Percentiles rank a stretch among this genome's conserved stretches.
phyloP scores from a whole-genome alignment of 164 flowering plant genomes.

The Sextonia rubra region DNA sequence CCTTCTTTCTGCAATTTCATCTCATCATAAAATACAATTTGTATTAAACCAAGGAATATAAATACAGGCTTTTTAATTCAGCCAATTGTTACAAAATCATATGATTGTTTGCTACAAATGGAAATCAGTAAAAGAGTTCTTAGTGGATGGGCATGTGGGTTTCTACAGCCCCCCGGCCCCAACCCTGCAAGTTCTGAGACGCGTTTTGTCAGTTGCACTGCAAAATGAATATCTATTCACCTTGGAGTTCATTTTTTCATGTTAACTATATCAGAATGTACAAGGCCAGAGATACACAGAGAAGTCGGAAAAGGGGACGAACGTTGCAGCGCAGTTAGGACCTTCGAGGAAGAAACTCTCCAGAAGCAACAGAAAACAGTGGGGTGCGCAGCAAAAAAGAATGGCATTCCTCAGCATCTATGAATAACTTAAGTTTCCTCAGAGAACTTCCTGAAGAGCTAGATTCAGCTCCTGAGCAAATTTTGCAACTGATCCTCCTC shows the following conservation, averaged over 20 bases:
- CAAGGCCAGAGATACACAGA: slow-evolving; percentile 7
- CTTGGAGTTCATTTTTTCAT: not conserved
- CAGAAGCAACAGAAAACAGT: slow-evolving; percentile 3
- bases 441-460: slow-evolving; percentile 52
- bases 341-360: not conserved
- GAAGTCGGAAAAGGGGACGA: not conserved
- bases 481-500: slow-evolving; percentile 81
- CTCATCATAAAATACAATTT: not conserved
- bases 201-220: not conserved
- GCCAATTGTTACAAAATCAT: slow-evolving; percentile 9
- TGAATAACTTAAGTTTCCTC: slow-evolving; percentile 14
- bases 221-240: slow-evolving; percentile 1
- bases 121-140: slow-evolving; percentile 5
- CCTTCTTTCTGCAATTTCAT: not conserved
- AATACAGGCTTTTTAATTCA: slow-evolving; percentile 13
- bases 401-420: slow-evolving; percentile 10
- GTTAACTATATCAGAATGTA: slow-evolving; percentile 15
- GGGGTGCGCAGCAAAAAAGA: slow-evolving; percentile 10
- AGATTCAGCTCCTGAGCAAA: slow-evolving; percentile 65
- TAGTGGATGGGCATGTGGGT: not conserved
- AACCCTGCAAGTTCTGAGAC: not conserved
- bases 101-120: not conserved
- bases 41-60: slow-evolving; percentile 8
- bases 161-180: not conserved
- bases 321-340: not conserved